These are phyloP conservation scores for Geotrichum aggregatum DNA, from an alignment of 1,139 yeast genomes.

Conservation along the genomic window DNA sequence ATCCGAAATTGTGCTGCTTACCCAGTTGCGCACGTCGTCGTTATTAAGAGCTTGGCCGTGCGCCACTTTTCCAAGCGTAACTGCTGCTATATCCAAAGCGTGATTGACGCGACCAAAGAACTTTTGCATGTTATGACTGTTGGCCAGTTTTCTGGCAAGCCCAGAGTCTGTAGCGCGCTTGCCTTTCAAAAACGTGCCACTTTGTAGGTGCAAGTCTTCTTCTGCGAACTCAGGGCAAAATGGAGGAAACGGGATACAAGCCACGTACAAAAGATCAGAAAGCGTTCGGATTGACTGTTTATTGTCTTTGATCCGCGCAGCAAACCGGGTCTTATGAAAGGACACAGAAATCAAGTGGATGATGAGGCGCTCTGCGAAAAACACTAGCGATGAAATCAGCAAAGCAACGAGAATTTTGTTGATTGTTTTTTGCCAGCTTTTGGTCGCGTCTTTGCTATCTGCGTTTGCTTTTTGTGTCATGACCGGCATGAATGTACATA, in stretches of 20 bases:
- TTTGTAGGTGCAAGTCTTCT: conserved; percentile 37
- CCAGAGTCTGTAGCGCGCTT: conserved; percentile 23
- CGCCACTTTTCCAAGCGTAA: conserved; percentile 34
- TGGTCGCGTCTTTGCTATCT: conserved; percentile 25
- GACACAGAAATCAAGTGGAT: conserved; percentile 43
- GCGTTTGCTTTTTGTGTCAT: conserved; percentile 35
- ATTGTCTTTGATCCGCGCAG: conserved; percentile 39
- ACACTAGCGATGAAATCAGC: conserved; percentile 39
- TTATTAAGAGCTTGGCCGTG: conserved; percentile 24
- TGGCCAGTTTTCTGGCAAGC: conserved; percentile 26
- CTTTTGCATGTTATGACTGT: conserved; percentile 29
- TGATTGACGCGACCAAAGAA: conserved; percentile 33
- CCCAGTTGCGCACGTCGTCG: conserved; percentile 22
- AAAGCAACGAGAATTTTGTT: conserved; percentile 41
- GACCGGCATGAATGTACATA: conserved; percentile 41
- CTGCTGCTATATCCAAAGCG: conserved; percentile 36
- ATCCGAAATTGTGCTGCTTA: conserved; percentile 37
- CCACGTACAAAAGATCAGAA: conserved; percentile 36
- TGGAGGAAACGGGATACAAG: conserved; percentile 40
- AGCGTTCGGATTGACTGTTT: conserved; percentile 37
- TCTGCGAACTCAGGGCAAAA: conserved; percentile 39
- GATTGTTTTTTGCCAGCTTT: conserved; percentile 39
- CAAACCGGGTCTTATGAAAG: conserved; percentile 43
- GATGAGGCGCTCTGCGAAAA: conserved; percentile 39
- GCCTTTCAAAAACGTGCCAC: conserved; percentile 33